Evolutionary conservation across 2,329 filamentous ascomycete genomes (phyloP).

Genomic region (Trichoderma asperellum): DNA sequence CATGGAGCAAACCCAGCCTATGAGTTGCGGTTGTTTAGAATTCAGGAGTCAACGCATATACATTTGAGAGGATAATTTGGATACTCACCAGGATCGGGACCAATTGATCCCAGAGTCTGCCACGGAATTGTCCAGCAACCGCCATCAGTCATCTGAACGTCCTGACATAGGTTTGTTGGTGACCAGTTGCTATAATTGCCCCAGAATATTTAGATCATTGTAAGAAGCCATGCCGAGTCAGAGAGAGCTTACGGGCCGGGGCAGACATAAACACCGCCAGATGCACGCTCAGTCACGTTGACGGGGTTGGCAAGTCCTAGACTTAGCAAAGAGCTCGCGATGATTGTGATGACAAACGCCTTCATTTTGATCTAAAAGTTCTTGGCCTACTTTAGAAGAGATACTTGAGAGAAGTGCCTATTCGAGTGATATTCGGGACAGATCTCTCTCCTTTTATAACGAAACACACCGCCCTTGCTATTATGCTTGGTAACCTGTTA

Average conservation of each 20-base stretch:
- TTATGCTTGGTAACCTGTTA: background rate
- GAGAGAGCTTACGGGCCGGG: conserved; percentile 1
- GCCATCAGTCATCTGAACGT: background rate
- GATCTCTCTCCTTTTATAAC: background rate
- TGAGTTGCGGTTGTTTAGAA: background rate
- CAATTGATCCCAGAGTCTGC: conserved; percentile 9
- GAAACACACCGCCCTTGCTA: background rate
- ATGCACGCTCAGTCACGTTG: background rate
- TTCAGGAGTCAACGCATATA: background rate
- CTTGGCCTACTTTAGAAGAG: background rate
- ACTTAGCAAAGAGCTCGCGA: conserved; percentile 12
- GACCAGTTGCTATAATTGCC: background rate
- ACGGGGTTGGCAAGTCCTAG: background rate
- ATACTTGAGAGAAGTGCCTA: background rate
- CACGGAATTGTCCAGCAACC: conserved; percentile 8
- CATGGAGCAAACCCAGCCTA: conserved; percentile 17
- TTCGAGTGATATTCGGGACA: background rate
- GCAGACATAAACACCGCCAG: background rate
- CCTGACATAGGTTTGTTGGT: background rate
- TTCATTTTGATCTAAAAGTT: background rate
- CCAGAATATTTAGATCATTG: background rate
- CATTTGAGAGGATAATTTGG: no score
- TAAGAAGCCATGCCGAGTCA: no score
- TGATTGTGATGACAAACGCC: background rate
- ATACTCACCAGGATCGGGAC: background rate